Conservation (phyloP, 1,284 basidiomycete species). For the Ceratobasidium sp. region DNA sequence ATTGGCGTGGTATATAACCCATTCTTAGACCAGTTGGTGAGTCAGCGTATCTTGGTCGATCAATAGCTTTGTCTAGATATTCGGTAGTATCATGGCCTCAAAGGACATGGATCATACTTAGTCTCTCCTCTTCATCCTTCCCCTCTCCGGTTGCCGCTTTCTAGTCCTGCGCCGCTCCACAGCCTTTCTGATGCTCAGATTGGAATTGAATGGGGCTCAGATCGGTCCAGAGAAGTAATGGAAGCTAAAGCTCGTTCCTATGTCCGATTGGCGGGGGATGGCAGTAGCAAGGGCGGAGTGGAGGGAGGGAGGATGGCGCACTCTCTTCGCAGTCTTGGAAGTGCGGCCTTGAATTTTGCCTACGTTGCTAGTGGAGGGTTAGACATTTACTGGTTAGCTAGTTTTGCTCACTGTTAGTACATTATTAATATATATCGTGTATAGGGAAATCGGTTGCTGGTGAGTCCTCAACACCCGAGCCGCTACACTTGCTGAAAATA, state of each 20-base stretch:
- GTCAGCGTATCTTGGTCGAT: constrained; percentile 41
- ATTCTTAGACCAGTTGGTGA: constrained; percentile 81
- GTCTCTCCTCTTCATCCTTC: constrained; percentile 45
- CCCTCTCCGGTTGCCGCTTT: constrained; percentile 76
- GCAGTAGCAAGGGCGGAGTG: constrained; percentile 59
- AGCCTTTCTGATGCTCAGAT: constrained; percentile 84
- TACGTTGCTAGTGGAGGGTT: constrained; percentile 84
- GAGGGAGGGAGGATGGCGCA: constrained; percentile 86
- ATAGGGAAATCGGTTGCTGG: constrained; percentile 91
- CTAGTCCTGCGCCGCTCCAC: constrained; percentile 69
- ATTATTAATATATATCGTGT: constrained; percentile 2
- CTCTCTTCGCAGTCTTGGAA: constrained; percentile 82
- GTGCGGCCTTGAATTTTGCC: constrained; percentile 83
- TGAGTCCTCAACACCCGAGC: constrained; percentile 47
- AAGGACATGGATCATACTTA: constrained; percentile 84
- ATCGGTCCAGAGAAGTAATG: constrained; percentile 68
- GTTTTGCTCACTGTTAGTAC: background rate
- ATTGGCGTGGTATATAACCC: constrained; percentile 94
- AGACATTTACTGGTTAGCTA: constrained; percentile 79
- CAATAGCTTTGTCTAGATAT: background rate
- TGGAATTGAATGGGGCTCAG: constrained; percentile 92
- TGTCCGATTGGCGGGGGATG: constrained; percentile 78
- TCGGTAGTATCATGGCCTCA: constrained; percentile 75
- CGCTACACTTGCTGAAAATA: background rate
- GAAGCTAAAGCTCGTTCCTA: constrained; percentile 75